Evolutionary conservation across 2,329 filamentous ascomycete species (phyloP).

Genomic region (Chrysoporthe puriensis): DNA sequence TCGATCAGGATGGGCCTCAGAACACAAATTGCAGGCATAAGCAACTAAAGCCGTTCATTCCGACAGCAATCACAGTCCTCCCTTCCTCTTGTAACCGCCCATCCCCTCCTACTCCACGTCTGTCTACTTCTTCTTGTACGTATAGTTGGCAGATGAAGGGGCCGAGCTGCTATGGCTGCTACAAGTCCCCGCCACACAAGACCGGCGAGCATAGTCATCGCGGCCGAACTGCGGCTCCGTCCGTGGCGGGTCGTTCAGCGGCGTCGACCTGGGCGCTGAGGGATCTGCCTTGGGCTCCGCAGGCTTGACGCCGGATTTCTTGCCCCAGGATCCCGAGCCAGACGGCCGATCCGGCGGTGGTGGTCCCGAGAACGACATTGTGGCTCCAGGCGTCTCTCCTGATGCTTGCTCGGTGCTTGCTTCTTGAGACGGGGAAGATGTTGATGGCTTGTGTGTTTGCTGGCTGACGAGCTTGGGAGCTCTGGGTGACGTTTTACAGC

Average conservation of each 20-base stretch:
- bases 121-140: not conserved
- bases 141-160: not conserved
- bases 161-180: not conserved
- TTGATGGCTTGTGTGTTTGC: not conserved
- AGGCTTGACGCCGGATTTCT: not conserved
- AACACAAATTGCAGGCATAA: no score
- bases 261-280: not conserved
- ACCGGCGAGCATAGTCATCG: not conserved
- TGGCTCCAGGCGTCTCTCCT: not conserved
- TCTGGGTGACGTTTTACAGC: not conserved
- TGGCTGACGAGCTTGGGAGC: not conserved
- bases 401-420: not conserved
- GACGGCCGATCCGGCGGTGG: conserved; percentile 2
- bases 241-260: not conserved
- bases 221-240: not conserved
- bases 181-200: not conserved
- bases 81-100: no score
- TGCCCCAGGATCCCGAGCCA: not conserved
- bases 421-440: not conserved
- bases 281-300: not conserved
- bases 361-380: conserved; percentile 3
- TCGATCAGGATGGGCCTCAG: no score
- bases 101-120: not conserved
- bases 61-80: no score
- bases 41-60: no score